A percentile compares a stretch with the other conserved stretches of the same genome.
phyloP scores from a whole-genome alignment of 306 rosid genomes.

The Prunus fruticosa region DNA sequence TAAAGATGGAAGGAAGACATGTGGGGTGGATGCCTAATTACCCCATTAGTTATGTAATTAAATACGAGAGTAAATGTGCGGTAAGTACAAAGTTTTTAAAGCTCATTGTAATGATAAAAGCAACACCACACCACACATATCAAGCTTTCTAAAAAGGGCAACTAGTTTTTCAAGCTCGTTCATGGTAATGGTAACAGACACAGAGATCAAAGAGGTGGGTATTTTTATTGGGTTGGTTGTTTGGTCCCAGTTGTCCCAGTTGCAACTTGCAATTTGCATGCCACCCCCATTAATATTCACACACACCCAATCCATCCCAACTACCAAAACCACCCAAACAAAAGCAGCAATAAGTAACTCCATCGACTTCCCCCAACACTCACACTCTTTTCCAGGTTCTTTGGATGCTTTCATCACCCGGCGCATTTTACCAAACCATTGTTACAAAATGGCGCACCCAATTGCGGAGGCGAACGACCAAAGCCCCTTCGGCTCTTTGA shows the following conservation, averaged over 20 bases:
- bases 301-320: not conserved
- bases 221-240: not conserved
- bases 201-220: no score
- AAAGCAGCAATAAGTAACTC: not conserved
- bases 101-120: no score
- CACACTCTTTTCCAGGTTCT: not conserved
- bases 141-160: no score
- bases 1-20: no score
- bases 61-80: no score
- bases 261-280: not conserved
- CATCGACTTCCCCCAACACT: not conserved
- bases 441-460: conserved; percentile 67
- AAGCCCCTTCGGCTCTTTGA: conserved; percentile 66
- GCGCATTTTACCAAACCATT: not conserved
- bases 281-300: not conserved
- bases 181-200: no score
- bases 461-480: conserved; percentile 73
- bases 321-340: not conserved
- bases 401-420: not conserved
- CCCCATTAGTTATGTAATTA: no score
- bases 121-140: no score
- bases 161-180: no score
- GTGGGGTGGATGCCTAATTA: no score
- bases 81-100: no score
- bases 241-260: not conserved